A percentile compares a stretch with the other conserved stretches of the same genome.
These are phyloP conservation scores for Malassezia furfur DNA, from an alignment of 1,284 basidiomycete species.

Conservation along the genomic window DNA sequence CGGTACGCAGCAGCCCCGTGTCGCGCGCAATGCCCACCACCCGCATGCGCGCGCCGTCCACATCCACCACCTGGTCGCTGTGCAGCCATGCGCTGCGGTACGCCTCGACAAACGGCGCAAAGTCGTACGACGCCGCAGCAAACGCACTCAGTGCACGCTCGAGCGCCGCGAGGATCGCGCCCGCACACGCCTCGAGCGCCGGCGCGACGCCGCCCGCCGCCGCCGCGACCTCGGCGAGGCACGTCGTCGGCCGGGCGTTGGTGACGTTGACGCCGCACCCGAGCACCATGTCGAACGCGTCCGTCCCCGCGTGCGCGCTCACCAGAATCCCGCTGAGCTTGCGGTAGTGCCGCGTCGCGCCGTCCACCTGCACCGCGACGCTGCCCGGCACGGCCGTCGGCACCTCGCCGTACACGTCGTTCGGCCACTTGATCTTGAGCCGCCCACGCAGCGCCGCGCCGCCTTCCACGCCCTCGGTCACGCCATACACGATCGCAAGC, in stretches of 20 bases:
- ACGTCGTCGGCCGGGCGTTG: slow-evolving; percentile 72
- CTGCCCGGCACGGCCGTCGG: slow-evolving; percentile 49
- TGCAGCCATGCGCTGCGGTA: slow-evolving; percentile 80
- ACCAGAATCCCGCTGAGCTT: slow-evolving; percentile 66
- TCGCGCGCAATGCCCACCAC: slow-evolving; percentile 80
- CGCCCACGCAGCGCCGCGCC: slow-evolving; percentile 54
- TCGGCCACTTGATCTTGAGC: slow-evolving; percentile 80
- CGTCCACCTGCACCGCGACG: slow-evolving; percentile 38
- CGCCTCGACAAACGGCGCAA: slow-evolving; percentile 35
- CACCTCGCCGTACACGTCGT: slow-evolving; percentile 78
- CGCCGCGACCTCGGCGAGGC: slow-evolving; percentile 61
- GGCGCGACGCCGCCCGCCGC: not conserved
- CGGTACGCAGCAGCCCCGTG: slow-evolving; percentile 73
- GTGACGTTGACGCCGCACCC: slow-evolving; percentile 80
- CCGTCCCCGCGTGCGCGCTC: slow-evolving; percentile 67
- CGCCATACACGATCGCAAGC: slow-evolving; percentile 78
- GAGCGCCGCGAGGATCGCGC: slow-evolving; percentile 67
- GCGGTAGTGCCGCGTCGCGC: slow-evolving; percentile 49
- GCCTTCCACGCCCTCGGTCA: slow-evolving; percentile 52
- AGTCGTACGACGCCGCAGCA: slow-evolving; percentile 51
- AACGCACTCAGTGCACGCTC: slow-evolving; percentile 70
- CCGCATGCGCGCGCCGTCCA: slow-evolving; percentile 53
- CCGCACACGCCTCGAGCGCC: slow-evolving; percentile 63
- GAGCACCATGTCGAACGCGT: slow-evolving; percentile 66
- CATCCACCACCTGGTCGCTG: slow-evolving; percentile 51